Evolutionary conservation across 805 yeast genomes (phyloP), one percentile per base, ranked within the genome.

Genomic region (Nakazawaea wickerhamii): DNA sequence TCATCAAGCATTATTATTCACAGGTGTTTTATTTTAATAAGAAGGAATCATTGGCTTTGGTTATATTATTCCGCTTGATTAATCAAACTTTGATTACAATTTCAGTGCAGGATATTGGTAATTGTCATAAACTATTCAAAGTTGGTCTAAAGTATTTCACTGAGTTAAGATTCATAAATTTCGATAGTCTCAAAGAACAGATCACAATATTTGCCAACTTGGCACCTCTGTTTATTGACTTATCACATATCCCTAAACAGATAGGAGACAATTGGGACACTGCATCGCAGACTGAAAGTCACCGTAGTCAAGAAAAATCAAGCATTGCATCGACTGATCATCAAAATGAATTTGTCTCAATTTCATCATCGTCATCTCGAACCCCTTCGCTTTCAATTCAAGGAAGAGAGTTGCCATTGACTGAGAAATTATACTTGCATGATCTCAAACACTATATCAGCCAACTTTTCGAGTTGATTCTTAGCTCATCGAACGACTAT

Each of bases 41-140:
- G 41, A 52, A 52, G 21, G 64, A 58, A 36, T 45, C 59, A 3
- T 52, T 50, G 26, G 41, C 53, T 7, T 40, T 58, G 7, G 54
- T 65, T 6, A 30, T 52, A 3, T 51, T 68, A 1, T 54, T 79
- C 34, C 64, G 65, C 40, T 55, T 80, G 13, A 55, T 73, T 14
- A 80, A 79, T 52, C 66, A 64, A 27, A 50, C 70, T 3, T 49
- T 79, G 5, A 48, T 71, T 0, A 57, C 63, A n/a, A 53, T 70
- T 4, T 63, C 75, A 3, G 66, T 73, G 0, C 54, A 63, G 4
- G 65, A 75, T 49, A 52, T 71, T 5, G 42, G 53, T 4, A 52
- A 64, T 17, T 65, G 73, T 3, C 50, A 69, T 46, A 49, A 52
- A 15, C 48, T 78, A 3, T 63, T 68, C 11, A 57, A 56, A 30